Base-by-base conservation (phyloP, 1,284 basidiomycete genomes). In the Cystobasidium slooffiae region DNA sequence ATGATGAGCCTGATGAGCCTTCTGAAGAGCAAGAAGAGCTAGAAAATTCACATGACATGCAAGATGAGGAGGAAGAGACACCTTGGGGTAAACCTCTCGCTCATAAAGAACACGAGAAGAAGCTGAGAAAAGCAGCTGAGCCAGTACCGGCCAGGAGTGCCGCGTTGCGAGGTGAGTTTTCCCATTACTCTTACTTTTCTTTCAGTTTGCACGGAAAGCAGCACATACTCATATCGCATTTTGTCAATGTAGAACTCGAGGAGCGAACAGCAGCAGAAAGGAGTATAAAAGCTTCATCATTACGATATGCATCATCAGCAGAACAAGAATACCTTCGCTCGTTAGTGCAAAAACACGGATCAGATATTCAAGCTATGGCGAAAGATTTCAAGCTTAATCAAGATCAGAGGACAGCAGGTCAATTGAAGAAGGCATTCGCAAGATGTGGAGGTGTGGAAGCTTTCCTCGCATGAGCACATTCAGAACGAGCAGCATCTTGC, bases 391-490 rank as follows among this genome's bases (percentile, higher is more conserved):
- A 86, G 82, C 82, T 91, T 76, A 98, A 99, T 81, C 83, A 88
- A 24, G 90, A 89, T 83, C 96, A 98, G 84, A 89, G 90, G 81
- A 98, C 94, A 4, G 86, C 85, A 47, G 95, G 93, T 18, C 89
- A 95, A 84, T 84, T 99, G 80, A 86, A 82, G 79, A 80, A 85
- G 55, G 75, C 78, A 1, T 47, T 74, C 9, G 49, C 44, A 31
- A 46, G 72, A 62, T 52, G 22, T 43, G 72, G 72, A 10, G 70
- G 70, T 66, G 14, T 53, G 8, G 64, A 66, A 53, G 24, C 51
- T 16, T 53, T 52, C 37, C 44, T 46, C 46, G 64, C 44, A 37
- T 53, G 47, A 20, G 31, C 1, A 5, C 1, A 31, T 5, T 31
- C 5, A 5, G 31, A 31, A 31, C n/a, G 31, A 31, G 31, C 1